These are phyloP conservation scores for Aureobasidium lini DNA, from an alignment of 2,329 filamentous ascomycete species.

Conservation along the genomic window DNA sequence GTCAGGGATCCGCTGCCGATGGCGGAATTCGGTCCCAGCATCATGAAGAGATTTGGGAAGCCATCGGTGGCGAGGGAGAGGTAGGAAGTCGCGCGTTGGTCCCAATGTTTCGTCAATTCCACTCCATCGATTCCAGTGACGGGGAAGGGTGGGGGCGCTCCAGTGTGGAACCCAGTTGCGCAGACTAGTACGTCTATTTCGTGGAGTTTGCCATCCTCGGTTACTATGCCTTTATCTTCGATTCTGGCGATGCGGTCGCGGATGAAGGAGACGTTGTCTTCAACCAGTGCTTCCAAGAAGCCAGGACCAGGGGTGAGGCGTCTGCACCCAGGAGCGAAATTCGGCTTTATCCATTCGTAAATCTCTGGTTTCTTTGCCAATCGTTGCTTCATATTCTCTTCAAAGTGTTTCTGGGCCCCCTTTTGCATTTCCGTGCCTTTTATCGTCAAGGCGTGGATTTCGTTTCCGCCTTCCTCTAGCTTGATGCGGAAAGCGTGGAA, in stretches of 20 bases:
- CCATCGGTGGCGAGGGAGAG: constrained; percentile 17
- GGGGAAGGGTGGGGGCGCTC: constrained; percentile 33
- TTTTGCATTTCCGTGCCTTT: constrained; percentile 32
- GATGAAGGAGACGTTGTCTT: constrained; percentile 40
- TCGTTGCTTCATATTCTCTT: constrained; percentile 34
- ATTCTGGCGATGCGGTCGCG: constrained; percentile 34
- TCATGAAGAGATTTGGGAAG: constrained; percentile 34
- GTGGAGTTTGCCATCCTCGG: constrained; percentile 32
- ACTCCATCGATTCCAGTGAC: constrained; percentile 26
- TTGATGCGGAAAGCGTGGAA: constrained; percentile 35
- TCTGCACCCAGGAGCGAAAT: constrained; percentile 40
- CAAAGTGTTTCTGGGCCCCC: constrained; percentile 31
- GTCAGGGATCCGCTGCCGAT: constrained; percentile 35
- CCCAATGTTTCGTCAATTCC: constrained; percentile 29
- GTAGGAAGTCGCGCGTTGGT: constrained; percentile 22
- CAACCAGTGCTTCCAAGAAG: constrained; percentile 43
- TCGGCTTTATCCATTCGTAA: constrained; percentile 34
- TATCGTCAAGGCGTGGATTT: constrained; percentile 21
- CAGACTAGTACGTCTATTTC: constrained; percentile 37
- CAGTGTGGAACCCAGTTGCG: constrained; percentile 33
- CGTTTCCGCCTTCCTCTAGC: constrained; percentile 29
- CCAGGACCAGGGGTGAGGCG: constrained; percentile 45
- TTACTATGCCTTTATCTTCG: constrained; percentile 31
- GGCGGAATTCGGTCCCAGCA: constrained; percentile 36
- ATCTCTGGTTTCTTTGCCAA: constrained; percentile 33